Evolutionary conservation across 208 protist genomes (phyloP), one percentile per base, ranked within the genome.

Genomic region (Crithidia thermophila): DNA sequence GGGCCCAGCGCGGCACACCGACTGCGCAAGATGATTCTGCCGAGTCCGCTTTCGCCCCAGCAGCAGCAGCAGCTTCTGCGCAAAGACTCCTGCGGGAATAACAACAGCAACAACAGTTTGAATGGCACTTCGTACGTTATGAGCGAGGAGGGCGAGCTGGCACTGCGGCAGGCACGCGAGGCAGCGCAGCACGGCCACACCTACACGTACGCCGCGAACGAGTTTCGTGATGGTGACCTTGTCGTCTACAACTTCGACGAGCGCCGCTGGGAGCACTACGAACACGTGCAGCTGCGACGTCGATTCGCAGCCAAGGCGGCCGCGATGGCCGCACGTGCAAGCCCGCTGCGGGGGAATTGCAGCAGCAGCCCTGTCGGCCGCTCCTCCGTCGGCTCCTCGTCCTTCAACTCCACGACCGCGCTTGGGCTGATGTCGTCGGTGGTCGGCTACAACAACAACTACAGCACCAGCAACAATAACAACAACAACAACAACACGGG

Each of bases 221-320:
- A 76, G 18, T 89, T 89, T 60, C 39, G 62, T 25, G 83, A 89
- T 40, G 83, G 79, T 8, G 83, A 89, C 47, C 53, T 89, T 14
- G 59, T 84, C 18, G 70, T 84, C n/a, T 86, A 82, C 58, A 77
- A 89, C 64, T 56, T 59, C 40, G 57, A 67, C 2, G 30, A 62
- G 30, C 71, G 53, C 4, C 28, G 25, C 9, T 89, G 83, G 83
- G 75, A 79, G 40, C 79, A 78, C 47, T 76, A 81, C 63, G 79
- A 85, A 63, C 79, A 85, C 51, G 66, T 79, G 33, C 74, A 78
- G 61, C 66, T 81, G 49, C 79, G 79, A 2, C 78, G 72, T 18
- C 53, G 72, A 1, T 72, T 79, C 18, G 51, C 59, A 0, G 50
- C 57, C 0, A 72, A 65, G 36, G 66, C 63, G 16, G 59, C 57